Conservation (phyloP, 129 eudicot genomes). For the Daucus carota region DNA sequence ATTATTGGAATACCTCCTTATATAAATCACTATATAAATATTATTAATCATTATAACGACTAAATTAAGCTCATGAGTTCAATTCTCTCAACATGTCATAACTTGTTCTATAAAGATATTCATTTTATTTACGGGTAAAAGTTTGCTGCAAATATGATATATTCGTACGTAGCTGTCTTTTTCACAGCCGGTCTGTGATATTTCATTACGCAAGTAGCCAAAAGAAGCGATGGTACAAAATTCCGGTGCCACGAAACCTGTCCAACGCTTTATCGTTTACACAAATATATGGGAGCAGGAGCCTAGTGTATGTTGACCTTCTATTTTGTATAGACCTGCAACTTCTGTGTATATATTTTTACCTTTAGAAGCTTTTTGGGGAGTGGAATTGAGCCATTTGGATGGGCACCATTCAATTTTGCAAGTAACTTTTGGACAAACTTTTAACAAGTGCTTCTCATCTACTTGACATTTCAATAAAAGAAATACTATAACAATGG, state of each 20-base stretch:
- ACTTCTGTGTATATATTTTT: not conserved
- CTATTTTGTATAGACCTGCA: not conserved
- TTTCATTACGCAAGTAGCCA: not conserved
- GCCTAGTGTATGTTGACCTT: constrained; percentile 4
- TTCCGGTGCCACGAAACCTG: not conserved
- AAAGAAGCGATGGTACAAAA: not conserved
- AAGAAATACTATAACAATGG: not conserved
- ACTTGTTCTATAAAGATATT: too few species aligned
- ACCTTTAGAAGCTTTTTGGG: not conserved
- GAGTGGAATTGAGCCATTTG: constrained; percentile 19
- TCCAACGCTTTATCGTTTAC: not conserved
- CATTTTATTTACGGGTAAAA: too few species aligned
- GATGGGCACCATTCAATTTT: constrained; percentile 13
- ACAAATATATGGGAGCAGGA: not conserved
- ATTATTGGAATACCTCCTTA: too few species aligned
- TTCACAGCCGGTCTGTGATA: too few species aligned
- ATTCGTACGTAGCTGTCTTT: too few species aligned
- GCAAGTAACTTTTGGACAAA: constrained; percentile 5
- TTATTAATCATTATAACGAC: too few species aligned
- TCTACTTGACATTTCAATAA: not conserved
- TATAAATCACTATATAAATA: too few species aligned
- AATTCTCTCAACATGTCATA: too few species aligned
- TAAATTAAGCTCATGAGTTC: too few species aligned
- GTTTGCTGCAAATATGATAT: too few species aligned
- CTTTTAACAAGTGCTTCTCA: constrained; percentile 13